phyloP scores from a whole-genome alignment of 2,329 filamentous ascomycete species.

The Exophiala phaeomuriformis region DNA sequence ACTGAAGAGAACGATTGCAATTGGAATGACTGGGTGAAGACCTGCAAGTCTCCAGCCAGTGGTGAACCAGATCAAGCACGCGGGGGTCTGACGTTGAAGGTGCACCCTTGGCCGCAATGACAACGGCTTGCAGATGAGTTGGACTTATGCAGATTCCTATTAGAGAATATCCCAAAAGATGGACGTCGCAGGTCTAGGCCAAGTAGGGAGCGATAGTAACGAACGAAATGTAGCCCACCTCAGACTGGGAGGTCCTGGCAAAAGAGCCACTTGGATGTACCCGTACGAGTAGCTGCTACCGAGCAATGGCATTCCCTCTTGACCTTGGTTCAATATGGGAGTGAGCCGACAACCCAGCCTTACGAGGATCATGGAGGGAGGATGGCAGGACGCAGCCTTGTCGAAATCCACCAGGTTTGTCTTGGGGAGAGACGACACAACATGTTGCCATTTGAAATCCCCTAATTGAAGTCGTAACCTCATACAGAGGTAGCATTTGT shows the following conservation, averaged over 20 bases:
- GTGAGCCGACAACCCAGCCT: slow-evolving; percentile 14
- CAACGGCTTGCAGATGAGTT: not conserved
- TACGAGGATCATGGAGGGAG: not conserved
- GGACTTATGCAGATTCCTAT: not conserved
- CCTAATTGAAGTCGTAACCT: slow-evolving; percentile 10
- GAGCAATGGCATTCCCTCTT: not conserved
- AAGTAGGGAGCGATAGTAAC: not conserved
- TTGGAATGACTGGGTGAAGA: not conserved
- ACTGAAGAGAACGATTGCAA: not conserved
- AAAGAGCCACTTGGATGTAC: slow-evolving; percentile 10
- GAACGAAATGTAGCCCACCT: slow-evolving; percentile 5
- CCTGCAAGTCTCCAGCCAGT: slow-evolving; percentile 11
- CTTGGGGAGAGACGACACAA: slow-evolving; percentile 3
- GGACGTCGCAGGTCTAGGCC: not conserved
- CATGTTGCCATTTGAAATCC: slow-evolving; percentile 10
- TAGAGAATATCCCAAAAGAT: not conserved
- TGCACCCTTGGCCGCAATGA: slow-evolving; percentile 4
- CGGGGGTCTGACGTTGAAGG: slow-evolving; percentile 5
- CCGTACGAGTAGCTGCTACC: slow-evolving; percentile 12
- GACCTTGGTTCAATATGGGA: not conserved
- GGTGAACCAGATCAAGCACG: slow-evolving; percentile 7
- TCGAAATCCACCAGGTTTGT: slow-evolving; percentile 10
- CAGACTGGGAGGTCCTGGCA: not conserved
- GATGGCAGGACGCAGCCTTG: slow-evolving; percentile 5
- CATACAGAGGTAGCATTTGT: slow-evolving; percentile 13